A percentile compares a stretch with the other conserved stretches of the same genome.
Evolutionary conservation across 441 rosid species (phyloP).

Genomic region (Lepidium campestre): DNA sequence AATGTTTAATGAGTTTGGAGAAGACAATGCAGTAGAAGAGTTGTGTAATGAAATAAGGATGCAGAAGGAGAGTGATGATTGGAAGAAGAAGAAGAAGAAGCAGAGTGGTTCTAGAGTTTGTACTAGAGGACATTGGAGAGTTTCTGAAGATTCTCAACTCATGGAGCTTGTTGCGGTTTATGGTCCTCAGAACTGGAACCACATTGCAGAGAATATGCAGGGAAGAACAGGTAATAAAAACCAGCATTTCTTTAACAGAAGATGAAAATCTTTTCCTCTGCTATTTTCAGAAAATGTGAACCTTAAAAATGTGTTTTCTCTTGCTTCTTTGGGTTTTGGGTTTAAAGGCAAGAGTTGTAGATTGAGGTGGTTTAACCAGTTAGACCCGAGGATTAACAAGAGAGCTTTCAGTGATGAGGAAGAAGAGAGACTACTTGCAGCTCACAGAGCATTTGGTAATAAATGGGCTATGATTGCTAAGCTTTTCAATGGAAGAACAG

Average conservation of each 20-base stretch:
- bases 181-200: constrained; percentile 87
- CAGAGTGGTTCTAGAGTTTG: constrained; percentile 37
- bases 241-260: not conserved
- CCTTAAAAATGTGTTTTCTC: not conserved
- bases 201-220: constrained; percentile 62
- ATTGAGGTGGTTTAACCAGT: constrained; percentile 68
- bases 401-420: constrained; percentile 55
- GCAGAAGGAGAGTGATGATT: constrained; percentile 12
- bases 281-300: not conserved
- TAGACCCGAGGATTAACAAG: constrained; percentile 60
- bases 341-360: constrained; percentile 61
- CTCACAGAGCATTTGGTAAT: constrained; percentile 57
- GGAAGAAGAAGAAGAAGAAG: constrained; percentile 7
- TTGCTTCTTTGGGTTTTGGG: not conserved
- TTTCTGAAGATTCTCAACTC: constrained; percentile 69
- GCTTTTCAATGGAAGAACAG: constrained; percentile 59
- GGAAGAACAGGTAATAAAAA: constrained; percentile 68
- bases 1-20: constrained; percentile 19
- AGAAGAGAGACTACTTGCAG: constrained; percentile 52
- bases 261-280: not conserved
- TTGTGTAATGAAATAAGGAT: constrained; percentile 8
- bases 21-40: constrained; percentile 19
- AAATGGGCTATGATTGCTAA: constrained; percentile 61
- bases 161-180: constrained; percentile 66
- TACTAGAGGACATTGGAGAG: constrained; percentile 77